Evolutionary conservation across 768 basidiomycete genomes (phyloP).

Genomic region (Rhodotorula taiwanensis): DNA sequence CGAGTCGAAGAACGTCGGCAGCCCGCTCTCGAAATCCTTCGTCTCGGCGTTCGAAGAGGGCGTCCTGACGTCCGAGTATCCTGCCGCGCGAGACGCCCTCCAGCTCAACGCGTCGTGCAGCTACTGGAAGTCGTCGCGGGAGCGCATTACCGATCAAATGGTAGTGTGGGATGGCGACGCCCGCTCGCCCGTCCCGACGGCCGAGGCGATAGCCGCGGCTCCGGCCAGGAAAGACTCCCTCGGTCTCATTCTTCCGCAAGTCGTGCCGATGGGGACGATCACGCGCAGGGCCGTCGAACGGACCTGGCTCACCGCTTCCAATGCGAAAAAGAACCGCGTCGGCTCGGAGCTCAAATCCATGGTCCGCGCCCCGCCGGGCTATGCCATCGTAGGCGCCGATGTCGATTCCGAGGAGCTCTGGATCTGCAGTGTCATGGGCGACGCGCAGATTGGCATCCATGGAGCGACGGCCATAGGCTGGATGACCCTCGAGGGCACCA

Average conservation of each 20-base stretch:
- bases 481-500: constrained; percentile 99
- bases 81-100: constrained; percentile 71
- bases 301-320: constrained; percentile 97
- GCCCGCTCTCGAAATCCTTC: constrained; percentile 79
- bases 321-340: constrained; percentile 95
- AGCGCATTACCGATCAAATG: constrained; percentile 85
- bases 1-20: constrained; percentile 90
- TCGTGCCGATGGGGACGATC: constrained; percentile 97
- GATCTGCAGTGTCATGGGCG: constrained; percentile 98
- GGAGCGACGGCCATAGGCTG: constrained; percentile 95
- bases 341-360: constrained; percentile 97
- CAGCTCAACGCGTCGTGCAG: constrained; percentile 90
- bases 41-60: constrained; percentile 82
- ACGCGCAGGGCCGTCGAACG: constrained; percentile 95
- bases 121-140: constrained; percentile 93
- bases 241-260: constrained; percentile 91
- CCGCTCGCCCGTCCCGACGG: constrained; percentile 20
- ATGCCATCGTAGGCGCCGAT: constrained; percentile 92
- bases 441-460: constrained; percentile 93
- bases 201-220: constrained; percentile 29
- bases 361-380: constrained; percentile 88
- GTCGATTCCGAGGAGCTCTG: constrained; percentile 98
- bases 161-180: constrained; percentile 67
- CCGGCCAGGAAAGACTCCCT: constrained; percentile 14
- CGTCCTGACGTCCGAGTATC: constrained; percentile 69